Evolutionary conservation across 371 early-diverging fungal species (phyloP).

Genomic region (Parasitella parasitica): DNA sequence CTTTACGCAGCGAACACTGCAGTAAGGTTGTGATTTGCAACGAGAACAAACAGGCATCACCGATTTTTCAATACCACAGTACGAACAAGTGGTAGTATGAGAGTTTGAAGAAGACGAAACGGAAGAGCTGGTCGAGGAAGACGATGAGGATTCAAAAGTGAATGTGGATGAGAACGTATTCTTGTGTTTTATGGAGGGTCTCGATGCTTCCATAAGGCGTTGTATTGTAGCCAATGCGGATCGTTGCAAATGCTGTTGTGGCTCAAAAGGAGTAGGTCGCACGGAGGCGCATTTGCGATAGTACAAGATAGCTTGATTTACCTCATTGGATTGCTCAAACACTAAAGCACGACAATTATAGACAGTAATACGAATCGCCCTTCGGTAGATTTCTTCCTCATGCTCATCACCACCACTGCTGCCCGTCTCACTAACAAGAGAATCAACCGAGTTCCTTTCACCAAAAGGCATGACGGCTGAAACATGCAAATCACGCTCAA

Average conservation of each 20-base stretch:
- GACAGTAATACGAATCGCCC: slow-evolving; percentile 42
- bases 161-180: not conserved
- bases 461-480: not conserved
- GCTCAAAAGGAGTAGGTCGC: slow-evolving; percentile 24
- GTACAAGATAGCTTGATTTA: slow-evolving; percentile 27
- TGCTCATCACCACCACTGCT: not conserved
- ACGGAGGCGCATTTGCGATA: slow-evolving; percentile 34
- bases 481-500: slow-evolving; percentile 17
- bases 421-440: not conserved
- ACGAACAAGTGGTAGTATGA: slow-evolving; percentile 1
- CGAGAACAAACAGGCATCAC: slow-evolving; percentile 26
- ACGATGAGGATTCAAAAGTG: slow-evolving; percentile 8
- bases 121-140: slow-evolving; percentile 5
- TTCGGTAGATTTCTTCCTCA: slow-evolving; percentile 23
- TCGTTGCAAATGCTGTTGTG: slow-evolving; percentile 22
- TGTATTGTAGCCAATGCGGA: slow-evolving; percentile 14
- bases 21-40: slow-evolving; percentile 23
- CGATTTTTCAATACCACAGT: slow-evolving; percentile 21
- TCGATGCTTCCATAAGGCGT: slow-evolving; percentile 1
- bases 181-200: slow-evolving; percentile 8
- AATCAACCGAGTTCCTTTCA: not conserved
- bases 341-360: slow-evolving; percentile 41
- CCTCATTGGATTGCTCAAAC: slow-evolving; percentile 28
- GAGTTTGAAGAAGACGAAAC: not conserved
- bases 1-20: slow-evolving; percentile 24